phyloP scores from a whole-genome alignment of 2,329 filamentous ascomycete genomes.

The Colletotrichum sp. region DNA sequence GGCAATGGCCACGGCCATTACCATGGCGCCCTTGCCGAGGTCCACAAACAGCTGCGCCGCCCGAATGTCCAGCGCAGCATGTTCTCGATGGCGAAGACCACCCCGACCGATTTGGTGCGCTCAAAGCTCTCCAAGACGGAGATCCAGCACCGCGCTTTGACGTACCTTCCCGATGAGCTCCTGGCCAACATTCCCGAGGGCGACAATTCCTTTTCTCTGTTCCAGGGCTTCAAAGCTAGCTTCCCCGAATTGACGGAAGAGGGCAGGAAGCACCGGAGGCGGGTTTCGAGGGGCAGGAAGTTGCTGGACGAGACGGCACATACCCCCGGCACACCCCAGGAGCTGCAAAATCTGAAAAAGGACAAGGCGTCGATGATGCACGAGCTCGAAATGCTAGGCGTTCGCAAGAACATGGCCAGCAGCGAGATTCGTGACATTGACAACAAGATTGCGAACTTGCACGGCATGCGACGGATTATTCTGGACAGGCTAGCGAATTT shows the following conservation, averaged over 20 bases:
- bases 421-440: conserved; percentile 97
- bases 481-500: conserved; percentile 83
- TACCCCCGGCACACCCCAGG: conserved; percentile 62
- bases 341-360: conserved; percentile 76
- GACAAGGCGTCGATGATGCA: conserved; percentile 83
- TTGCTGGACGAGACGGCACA: conserved; percentile 70
- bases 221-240: conserved; percentile 94
- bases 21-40: conserved; percentile 83
- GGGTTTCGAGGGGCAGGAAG: conserved; percentile 77
- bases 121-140: conserved; percentile 89
- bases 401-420: conserved; percentile 97
- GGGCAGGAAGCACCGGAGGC: conserved; percentile 72
- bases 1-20: conserved; percentile 58
- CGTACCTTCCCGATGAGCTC: conserved; percentile 88
- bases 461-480: conserved; percentile 91
- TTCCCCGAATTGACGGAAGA: conserved; percentile 76
- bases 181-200: conserved; percentile 87
- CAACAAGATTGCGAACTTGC: conserved; percentile 92
- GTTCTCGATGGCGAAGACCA: conserved; percentile 88
- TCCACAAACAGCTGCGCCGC: conserved; percentile 86
- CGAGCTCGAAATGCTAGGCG: conserved; percentile 85
- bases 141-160: conserved; percentile 91
- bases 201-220: conserved; percentile 87
- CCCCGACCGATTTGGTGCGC: conserved; percentile 91
- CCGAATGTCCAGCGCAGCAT: conserved; percentile 87